phyloP scores from a whole-genome alignment of 441 rosid species.

The Theobroma grandiflorum region DNA sequence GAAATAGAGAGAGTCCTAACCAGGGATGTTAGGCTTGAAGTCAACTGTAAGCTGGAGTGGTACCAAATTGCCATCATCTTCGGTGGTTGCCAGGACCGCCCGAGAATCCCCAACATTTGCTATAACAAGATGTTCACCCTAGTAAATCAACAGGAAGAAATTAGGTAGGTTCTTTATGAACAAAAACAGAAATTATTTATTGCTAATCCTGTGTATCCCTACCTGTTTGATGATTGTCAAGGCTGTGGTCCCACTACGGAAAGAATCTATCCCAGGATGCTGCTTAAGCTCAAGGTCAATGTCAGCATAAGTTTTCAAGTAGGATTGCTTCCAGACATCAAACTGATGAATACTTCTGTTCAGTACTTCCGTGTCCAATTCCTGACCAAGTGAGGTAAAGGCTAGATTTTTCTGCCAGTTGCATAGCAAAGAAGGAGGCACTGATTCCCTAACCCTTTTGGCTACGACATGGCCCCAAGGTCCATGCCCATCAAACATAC shows the following conservation, averaged over 20 bases:
- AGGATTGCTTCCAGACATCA: conserved; percentile 81
- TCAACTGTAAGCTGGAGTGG: conserved; percentile 86
- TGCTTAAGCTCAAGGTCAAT: conserved; percentile 77
- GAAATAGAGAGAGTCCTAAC: conserved; percentile 38
- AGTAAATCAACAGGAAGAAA: conserved; percentile 19
- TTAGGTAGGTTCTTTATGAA: not conserved
- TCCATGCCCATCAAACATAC: conserved; percentile 95
- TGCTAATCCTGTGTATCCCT: conserved; percentile 4
- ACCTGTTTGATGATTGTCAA: conserved; percentile 83
- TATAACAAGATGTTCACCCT: conserved; percentile 67
- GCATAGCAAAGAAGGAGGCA: conserved; percentile 75
- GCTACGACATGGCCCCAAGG: conserved; percentile 91
- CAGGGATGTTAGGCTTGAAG: conserved; percentile 83
- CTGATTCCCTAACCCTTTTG: conserved; percentile 59
- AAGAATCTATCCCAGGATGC: conserved; percentile 65
- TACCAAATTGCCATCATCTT: conserved; percentile 60
- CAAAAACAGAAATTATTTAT: not conserved
- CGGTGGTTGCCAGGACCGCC: conserved; percentile 76
- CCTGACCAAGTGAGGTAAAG: conserved; percentile 44
- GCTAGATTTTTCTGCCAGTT: conserved; percentile 78
- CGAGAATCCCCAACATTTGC: conserved; percentile 94
- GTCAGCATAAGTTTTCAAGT: conserved; percentile 67
- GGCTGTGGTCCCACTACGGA: conserved; percentile 80
- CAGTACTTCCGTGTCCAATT: conserved; percentile 32
- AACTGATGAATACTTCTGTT: conserved; percentile 44